Percentiles rank a stretch among this genome's conserved stretches.
These are phyloP conservation scores for Trichophyton benhamiae DNA, from an alignment of 2,329 filamentous ascomycete species.

Conservation along the genomic window DNA sequence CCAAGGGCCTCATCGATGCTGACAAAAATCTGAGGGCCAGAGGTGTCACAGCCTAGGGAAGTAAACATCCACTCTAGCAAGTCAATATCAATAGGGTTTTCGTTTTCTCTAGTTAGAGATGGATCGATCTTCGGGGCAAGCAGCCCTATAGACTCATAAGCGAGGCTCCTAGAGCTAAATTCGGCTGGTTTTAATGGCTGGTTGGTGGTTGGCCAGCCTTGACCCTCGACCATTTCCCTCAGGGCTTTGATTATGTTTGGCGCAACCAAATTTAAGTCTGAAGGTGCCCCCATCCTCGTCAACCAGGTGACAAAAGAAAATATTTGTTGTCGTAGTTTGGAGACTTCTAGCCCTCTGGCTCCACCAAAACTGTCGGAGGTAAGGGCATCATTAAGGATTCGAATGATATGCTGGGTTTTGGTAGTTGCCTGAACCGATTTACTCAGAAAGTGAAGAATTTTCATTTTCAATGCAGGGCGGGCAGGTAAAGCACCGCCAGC, in stretches of 20 bases:
- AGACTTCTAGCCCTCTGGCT: slow-evolving; percentile 55
- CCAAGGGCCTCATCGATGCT: slow-evolving; percentile 85
- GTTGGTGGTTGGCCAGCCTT: slow-evolving; percentile 67
- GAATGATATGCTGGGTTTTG: slow-evolving; percentile 2
- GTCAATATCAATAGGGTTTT: slow-evolving; percentile 37
- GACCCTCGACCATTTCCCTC: slow-evolving; percentile 59
- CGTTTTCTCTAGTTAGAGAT: slow-evolving; percentile 16
- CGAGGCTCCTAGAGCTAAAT: slow-evolving; percentile 59
- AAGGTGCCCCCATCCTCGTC: slow-evolving; percentile 55
- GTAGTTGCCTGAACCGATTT: slow-evolving; percentile 45
- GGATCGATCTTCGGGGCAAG: slow-evolving; percentile 45
- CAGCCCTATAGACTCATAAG: slow-evolving; percentile 83
- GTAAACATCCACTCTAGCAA: slow-evolving; percentile 67
- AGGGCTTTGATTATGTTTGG: slow-evolving; percentile 56
- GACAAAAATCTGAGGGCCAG: slow-evolving; percentile 59
- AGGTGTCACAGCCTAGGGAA: slow-evolving; percentile 68
- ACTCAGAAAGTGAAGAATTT: slow-evolving; percentile 61
- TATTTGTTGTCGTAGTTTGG: slow-evolving; percentile 67
- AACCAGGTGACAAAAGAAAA: slow-evolving; percentile 84
- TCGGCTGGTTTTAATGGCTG: slow-evolving; percentile 48
- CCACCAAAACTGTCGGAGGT: slow-evolving; percentile 18
- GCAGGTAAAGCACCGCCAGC: slow-evolving; percentile 34
- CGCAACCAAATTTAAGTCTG: slow-evolving; percentile 53
- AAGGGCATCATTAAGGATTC: background rate
- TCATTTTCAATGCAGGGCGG: slow-evolving; percentile 61